Base-by-base conservation (phyloP, 805 yeast genomes). In the Barnettozyma wickerhamii region DNA sequence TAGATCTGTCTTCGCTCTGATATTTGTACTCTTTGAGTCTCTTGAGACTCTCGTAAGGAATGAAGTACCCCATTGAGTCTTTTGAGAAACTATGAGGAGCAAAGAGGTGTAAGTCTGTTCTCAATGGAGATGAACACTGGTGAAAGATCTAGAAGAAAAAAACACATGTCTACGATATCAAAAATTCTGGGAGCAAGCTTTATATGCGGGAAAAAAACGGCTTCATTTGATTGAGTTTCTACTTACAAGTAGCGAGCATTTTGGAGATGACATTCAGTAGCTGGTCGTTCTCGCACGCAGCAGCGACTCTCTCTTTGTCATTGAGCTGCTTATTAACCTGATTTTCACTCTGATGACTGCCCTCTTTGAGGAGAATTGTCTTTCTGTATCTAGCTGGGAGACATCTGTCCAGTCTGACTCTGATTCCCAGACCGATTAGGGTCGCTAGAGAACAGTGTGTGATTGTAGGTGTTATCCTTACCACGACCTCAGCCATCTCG, bases 381-480 rank as follows among this genome's bases (percentile, higher is more conserved):
- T 88, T 79, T 49, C 98, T 71, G 67, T 76, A 90, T 41, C 96
- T 68, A 4, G 88, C 79, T 1, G 97, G 95, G 24, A 93, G 71
- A 46, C 95, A 77, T 54, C 99, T 69, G 48, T 91, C 96, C 33
- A 93, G 68, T 27, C 99, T 71, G 1, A 93, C 98, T 37, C 97
- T 70, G 40, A 93, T 87, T 0, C 99, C 98, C 30, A 93, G 71
- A 0, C 99, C 99, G 43, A 93, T 93, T 36, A 93, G 72, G 0
- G 99, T 93, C 1, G 99, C 99, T 46, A 93, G 69, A 1, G 96
- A 88, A 60, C 99, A 93, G 57, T 93, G 99, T 4, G 98, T 93
- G 52, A 93, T 91, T 0, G 99, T 93, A 1, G 99, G 99, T 0
- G 99, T 93, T 46, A 93, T 93, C 52, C 75, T 77, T 21, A 93